Base-by-base conservation (phyloP, 495 filamentous ascomycete genomes). In the Lasiosphaeris hirsuta region DNA sequence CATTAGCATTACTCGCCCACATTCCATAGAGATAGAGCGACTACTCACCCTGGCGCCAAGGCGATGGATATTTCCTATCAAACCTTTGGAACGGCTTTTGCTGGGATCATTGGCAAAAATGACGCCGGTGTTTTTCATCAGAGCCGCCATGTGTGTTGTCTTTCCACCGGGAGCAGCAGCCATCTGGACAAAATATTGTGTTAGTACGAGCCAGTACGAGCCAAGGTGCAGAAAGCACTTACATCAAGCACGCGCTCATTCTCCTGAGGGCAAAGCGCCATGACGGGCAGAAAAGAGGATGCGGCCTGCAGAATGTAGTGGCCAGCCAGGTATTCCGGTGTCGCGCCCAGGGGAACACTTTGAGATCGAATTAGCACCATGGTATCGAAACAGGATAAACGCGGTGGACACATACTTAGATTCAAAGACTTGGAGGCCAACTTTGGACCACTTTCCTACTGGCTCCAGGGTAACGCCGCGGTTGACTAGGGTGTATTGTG, bases 261-360 rank as follows among this genome's bases (percentile, higher is more conserved):
- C 70, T 95, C 89, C 70, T 97, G 94, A 0, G 94, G 95, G 11
- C 89, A 90, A 13, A 98, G 81, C 2, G 95, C 94, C 91, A 98
- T 97, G 63, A 96, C 92, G 62, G 94, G 94, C 30, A 98, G 83
- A 79, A 98, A 98, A 30, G 92, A 97, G 18, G 90, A 94, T 1
- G 94, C 94, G 10, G 94, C 94, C 78, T 97, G 95, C 11, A 97
- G 81, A 64, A 98, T 97, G 76, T 98, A 98, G 68, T 97, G 90
- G 18, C 94, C 94, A 1, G 95, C 92, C 9, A 98, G 81, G 72
- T 97, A 97, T 68, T 98, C 95, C 1, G 94, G 95, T 0, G 95
- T 98, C 18, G 95, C 95, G 77, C 93, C 95, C n/a, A 97, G 82
- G 2, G 94, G 94, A 0, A 97, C 95, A 10, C 61, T 64, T 19